Conservation (phyloP, 75 land plant species). For the Pinus taeda region DNA sequence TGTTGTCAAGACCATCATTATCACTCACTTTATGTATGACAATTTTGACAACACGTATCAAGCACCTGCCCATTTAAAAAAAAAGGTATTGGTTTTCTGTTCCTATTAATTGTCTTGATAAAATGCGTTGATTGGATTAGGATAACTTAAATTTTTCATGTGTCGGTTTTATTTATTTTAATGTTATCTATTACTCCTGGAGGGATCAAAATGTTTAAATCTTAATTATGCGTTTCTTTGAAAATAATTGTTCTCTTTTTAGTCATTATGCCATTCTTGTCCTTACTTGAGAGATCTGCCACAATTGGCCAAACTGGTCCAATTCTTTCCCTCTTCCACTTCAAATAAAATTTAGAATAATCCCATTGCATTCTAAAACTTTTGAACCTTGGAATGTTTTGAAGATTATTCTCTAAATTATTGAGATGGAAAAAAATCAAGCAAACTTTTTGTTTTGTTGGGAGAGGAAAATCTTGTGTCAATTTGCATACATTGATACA, state of each 20-base stretch:
- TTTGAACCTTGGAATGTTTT: too few relatives aligned
- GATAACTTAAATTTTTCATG: not conserved
- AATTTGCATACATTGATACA: too few relatives aligned
- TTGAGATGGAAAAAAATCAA: too few relatives aligned
- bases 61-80: constrained; percentile 1
- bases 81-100: too few relatives aligned
- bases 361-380: too few relatives aligned
- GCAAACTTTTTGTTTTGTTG: too few relatives aligned
- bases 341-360: too few relatives aligned
- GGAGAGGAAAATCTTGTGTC: too few relatives aligned
- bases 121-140: too few relatives aligned
- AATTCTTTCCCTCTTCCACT: too few relatives aligned
- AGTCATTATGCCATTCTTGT: not conserved
- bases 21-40: constrained; percentile 55
- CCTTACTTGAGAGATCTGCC: not conserved
- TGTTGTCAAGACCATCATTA: constrained; percentile 62
- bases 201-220: not conserved
- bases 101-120: too few relatives aligned
- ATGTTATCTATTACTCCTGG: not conserved
- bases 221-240: not conserved
- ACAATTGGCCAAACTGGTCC: not conserved
- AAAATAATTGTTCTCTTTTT: not conserved
- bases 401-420: too few relatives aligned
- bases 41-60: constrained; percentile 54
- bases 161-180: not conserved